Evolutionary conservation across 371 early-diverging fungal species (phyloP), one percentile per base, ranked within the genome.

Genomic region (Apophysomyces sp.): DNA sequence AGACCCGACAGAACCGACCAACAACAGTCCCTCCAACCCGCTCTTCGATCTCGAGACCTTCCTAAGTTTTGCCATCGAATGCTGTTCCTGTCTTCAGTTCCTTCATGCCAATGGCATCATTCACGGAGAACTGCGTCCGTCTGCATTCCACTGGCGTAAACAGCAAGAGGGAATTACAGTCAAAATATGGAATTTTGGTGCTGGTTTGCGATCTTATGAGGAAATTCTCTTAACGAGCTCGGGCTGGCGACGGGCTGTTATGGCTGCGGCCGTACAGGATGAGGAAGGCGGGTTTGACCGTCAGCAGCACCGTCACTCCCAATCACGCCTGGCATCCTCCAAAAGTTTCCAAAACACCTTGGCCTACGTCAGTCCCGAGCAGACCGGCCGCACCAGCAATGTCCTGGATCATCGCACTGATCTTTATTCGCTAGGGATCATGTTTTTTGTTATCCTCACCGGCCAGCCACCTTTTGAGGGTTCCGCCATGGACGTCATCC

Each of bases 371-470:
- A 76, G 76, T 28, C 76, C 76, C 16, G 84, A 85, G 59, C 86
- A 85, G 62, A 85, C 85, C 13, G 85, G 85, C 21, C 69, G 85
- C 62, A 83, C 85, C 18, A 76, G 79, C 36, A 79, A 82, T 39
- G 77, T 76, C 59, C 63, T 82, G 53, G 85, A 85, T 58, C 82
- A 85, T 59, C 65, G 85, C 26, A 76, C 85, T 0, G 85, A 85
- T 58, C 67, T 85, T 2, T 85, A 85, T 62, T 83, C 79, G 7
- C 57, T 85, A 1, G 85, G 85, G 0, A 78, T 79, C 51, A 77
- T 82, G 41, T 72, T 85, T 34, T 85, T 82, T 66, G 68, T 78
- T 13, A 56, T 83, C 49, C 41, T 85, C 26, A 78, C 85, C 0
- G 72, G 78, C 58, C 70, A 73, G 55, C 67, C 69, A 4, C 85